Base-by-base conservation (phyloP, 331 rosid species). In the Pyracantha coccinea region DNA sequence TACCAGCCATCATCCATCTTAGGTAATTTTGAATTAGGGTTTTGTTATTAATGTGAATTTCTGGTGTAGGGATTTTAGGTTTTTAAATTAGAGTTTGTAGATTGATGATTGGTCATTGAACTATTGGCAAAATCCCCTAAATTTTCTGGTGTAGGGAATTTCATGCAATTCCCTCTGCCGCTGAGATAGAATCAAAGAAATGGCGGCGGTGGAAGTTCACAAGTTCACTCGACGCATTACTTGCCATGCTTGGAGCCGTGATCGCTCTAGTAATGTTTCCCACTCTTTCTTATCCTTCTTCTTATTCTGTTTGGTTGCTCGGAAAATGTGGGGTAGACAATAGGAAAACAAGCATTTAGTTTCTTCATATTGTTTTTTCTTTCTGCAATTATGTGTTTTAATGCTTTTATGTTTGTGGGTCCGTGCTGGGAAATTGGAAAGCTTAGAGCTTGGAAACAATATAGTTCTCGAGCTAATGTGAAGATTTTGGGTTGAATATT, bases 201-300 rank as follows among this genome's bases (percentile, higher is more conserved):
- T 94, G 99, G 82, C 96, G 81, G 93, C 89, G 15, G 86, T 80
- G 59, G 75, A 88, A 31, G 93, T 87, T 79, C 92, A 94, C 77
- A 88, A 80, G 79, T 78, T 94, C 75, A 97, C 96, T 50, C 86
- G 76, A 75, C 83, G 87, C 88, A 88, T 94, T 86, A 90, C 95
- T 66, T 90, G 90, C 85, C 99, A 94, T 74, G 92, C 89, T 59
- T 94, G 97, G 99, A 89, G 99, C 78, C 90, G 97, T n/a, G 97
- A 92, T 35, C 82, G 82, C 54, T 90, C 99, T 5, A 94, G 97
- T 92, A 87, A 77, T 69, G 14, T 33, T 38, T 21, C 28, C 6
- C 13, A 72, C 13, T 38, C 50, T 27, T 25, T 21, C 16, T 8
- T 2, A 61, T 1, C 35, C 69, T 5, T 44, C 11, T 72, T 29